A percentile compares a stretch with the other conserved stretches of the same genome.
phyloP scores from a whole-genome alignment of 2,329 filamentous ascomycete species.

The Pseudogymnoascus sp. region DNA sequence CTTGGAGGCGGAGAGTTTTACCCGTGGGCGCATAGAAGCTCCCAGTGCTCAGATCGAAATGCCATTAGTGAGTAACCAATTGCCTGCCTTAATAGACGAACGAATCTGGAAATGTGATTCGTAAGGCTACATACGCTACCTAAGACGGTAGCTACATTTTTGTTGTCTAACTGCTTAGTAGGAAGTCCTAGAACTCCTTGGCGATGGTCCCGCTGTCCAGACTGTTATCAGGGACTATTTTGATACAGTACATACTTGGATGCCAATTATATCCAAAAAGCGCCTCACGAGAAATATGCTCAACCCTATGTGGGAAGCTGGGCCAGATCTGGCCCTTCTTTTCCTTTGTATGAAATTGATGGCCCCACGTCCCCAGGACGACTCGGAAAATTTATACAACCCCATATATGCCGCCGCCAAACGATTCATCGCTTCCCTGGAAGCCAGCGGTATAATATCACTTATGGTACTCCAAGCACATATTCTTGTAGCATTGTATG shows the following conservation, averaged over 20 bases:
- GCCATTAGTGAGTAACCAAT: slow-evolving; percentile 29
- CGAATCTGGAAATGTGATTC: neutral
- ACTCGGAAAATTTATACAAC: slow-evolving; percentile 30
- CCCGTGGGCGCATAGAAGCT: slow-evolving; percentile 30
- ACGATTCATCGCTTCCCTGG: slow-evolving; percentile 34
- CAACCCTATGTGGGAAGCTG: slow-evolving; percentile 35
- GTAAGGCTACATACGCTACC: neutral
- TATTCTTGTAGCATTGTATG: slow-evolving; percentile 39
- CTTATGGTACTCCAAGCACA: slow-evolving; percentile 38
- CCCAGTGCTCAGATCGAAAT: slow-evolving; percentile 33
- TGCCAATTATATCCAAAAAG: slow-evolving; percentile 41
- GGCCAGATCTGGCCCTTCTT: slow-evolving; percentile 38
- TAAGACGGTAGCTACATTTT: neutral
- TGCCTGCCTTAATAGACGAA: neutral
- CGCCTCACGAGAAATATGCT: slow-evolving; percentile 33
- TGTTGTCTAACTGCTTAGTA: slow-evolving; percentile 15
- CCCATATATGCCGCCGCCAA: slow-evolving; percentile 37
- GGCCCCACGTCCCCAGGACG: slow-evolving; percentile 30
- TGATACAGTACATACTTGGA: slow-evolving; percentile 37
- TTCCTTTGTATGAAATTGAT: slow-evolving; percentile 42
- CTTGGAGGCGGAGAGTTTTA: slow-evolving; percentile 35
- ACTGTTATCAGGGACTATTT: slow-evolving; percentile 36
- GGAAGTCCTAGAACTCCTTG: slow-evolving; percentile 35
- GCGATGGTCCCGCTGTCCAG: slow-evolving; percentile 32
- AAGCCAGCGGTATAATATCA: slow-evolving; percentile 35